These are phyloP conservation scores for Globisporangium alternatum DNA, from an alignment of 352 stramenopile genomes.

Conservation along the genomic window DNA sequence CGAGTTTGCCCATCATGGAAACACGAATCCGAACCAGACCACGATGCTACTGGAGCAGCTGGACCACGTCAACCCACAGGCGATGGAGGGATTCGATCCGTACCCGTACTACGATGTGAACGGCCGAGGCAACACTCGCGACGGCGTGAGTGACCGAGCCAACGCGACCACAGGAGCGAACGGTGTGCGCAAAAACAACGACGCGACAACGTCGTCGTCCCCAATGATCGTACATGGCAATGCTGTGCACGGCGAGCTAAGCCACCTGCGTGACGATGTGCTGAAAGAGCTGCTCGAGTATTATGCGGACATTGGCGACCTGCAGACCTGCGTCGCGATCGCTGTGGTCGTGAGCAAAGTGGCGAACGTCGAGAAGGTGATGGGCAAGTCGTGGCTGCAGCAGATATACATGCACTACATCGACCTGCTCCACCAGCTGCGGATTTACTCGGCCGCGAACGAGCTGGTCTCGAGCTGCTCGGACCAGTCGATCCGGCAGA, in stretches of 20 bases:
- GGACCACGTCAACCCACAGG: constrained; percentile 84
- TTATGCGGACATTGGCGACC: constrained; percentile 80
- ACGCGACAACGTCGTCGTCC: constrained; percentile 48
- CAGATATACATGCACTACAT: constrained; percentile 92
- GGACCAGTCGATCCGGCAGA: constrained; percentile 85
- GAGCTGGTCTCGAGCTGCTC: constrained; percentile 82
- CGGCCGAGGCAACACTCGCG: constrained; percentile 18
- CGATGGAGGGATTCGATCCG: constrained; percentile 83
- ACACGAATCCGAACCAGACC: constrained; percentile 57
- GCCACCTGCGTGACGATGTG: constrained; percentile 65
- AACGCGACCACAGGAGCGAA: constrained; percentile 1
- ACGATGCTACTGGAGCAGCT: constrained; percentile 79
- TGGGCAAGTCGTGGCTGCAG: constrained; percentile 85
- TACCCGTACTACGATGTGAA: constrained; percentile 82
- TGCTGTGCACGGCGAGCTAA: constrained; percentile 70
- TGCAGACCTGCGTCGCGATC: constrained; percentile 83
- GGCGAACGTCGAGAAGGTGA: constrained; percentile 74
- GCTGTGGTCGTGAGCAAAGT: constrained; percentile 68
- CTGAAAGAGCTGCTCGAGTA: constrained; percentile 88
- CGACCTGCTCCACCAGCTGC: constrained; percentile 82
- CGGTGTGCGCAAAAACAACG: constrained; percentile 25
- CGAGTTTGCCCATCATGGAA: constrained; percentile 8
- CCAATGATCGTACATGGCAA: constrained; percentile 73
- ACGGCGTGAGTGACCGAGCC: constrained; percentile 4
- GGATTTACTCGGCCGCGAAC: constrained; percentile 86